Base-by-base conservation (phyloP, 441 rosid species). In the Syzygium syzygioides region DNA sequence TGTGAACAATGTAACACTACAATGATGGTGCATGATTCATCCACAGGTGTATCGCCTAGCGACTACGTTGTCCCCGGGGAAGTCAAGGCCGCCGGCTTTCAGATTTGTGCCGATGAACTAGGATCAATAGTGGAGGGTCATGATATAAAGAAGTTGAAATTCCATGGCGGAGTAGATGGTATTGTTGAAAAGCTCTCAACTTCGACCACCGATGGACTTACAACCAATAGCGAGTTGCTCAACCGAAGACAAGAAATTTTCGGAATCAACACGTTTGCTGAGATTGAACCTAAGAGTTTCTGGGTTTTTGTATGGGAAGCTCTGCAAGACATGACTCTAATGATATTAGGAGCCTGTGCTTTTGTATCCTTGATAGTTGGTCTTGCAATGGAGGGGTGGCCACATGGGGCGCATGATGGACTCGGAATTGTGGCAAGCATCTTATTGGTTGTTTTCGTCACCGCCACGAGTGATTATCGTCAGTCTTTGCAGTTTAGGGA, bases 101-200 rank as follows among this genome's bases (percentile, higher is more conserved):
- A 92, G 56, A 91, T 97, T 34, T 96, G 97, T 91, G 97, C 94
- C 55, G 98, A 97, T 23, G 98, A 97, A 92, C 90, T 95, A 86
- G 98, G 97, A 90, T 95, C 96, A 57, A 94, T 96, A 83, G 98
- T 95, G 10, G 98, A 96, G 93, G 93, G 96, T 55, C 98, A 94
- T 79, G 96, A 96, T 86, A 89, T 93, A 64, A 96, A 96, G 93
- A 97, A 96, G 89, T 92, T 97, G 76, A 93, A 93, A 86, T 91
- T 92, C 88, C 99, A 97, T 86, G 97, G 96, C 86, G 99, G 96
- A 19, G 96, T 94, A 20, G 90, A 87, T 55, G 98, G 99, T 26
- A 91, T 97, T 87, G 92, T 96, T 7, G 91, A 89, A 66, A 97
- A 97, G 93, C 95, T 97, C 64, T 91, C 91, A 79, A 92, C 99